Evolutionary conservation across 2,329 filamentous ascomycete genomes (phyloP), one percentile per base, ranked within the genome.

Genomic region (Fusarium vanettenii): DNA sequence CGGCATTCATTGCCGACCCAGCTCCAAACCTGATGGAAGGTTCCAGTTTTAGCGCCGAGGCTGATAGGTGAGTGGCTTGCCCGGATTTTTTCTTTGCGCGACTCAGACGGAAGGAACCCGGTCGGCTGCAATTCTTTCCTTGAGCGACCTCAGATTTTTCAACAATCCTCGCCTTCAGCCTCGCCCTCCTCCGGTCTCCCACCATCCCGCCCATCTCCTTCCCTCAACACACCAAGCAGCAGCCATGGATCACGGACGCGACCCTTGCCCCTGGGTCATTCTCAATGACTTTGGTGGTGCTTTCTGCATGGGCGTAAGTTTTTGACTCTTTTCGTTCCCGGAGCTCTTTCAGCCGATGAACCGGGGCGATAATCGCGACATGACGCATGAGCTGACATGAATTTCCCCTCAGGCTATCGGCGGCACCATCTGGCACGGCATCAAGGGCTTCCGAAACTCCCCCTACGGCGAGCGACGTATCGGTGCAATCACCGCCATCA

Each of bases 271-370:
- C 66, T 98, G 93, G 92, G 95, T 98, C 81, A 94, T 97, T 76
- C 90, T 98, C 78, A 98, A 95, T 86, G 97, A 99, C 87, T 98
- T 98, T 83, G 97, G 97, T 74, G 97, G 97, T 86, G 97, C 96
- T 67, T 98, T 98, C 81, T 92, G 91, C 82, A 98, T 98, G 96
- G 96, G 96, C 79, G 95, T 97, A 93, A 76, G 94, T 79, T 43
- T 18, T 27, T 31, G 33, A 9, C 25, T 55, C 60, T 31, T 16
- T 62, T 64, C 39, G 27, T 22, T 45, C 13, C 20, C 45, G 22
- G 35, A 63, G 52, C 50, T 66, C 55, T 61, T 31, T 9, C 22
- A 29, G 66, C 60, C 33, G 33, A 64, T 39, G 50, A 56, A 68
- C 48, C 43, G 48, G 48, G 48, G 14, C 50, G 43, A 66, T 55